A percentile compares a stretch with the other conserved stretches of the same genome.
These are phyloP conservation scores for Macadamia tetraphylla DNA, from an alignment of 164 flowering plant genomes.

Conservation along the genomic window DNA sequence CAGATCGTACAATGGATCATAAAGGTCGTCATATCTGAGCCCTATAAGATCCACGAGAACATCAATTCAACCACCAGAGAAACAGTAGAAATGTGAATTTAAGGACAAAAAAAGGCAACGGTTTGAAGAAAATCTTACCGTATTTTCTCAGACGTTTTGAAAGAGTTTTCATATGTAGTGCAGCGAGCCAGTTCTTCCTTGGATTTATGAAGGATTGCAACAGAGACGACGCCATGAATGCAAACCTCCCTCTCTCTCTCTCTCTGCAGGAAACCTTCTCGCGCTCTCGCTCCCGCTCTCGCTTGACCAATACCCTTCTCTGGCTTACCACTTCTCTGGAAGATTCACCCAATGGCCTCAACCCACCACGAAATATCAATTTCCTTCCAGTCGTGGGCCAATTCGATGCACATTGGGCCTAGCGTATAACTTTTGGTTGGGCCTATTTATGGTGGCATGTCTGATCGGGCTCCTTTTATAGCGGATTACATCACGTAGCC, in stretches of 20 bases:
- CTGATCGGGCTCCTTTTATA: no score
- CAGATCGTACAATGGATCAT: constrained; percentile 69
- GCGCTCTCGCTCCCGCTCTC: no score
- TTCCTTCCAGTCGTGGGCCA: not conserved
- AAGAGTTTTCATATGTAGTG: constrained; percentile 57
- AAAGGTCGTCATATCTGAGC: constrained; percentile 82
- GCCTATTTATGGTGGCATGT: no score
- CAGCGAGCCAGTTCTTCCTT: constrained; percentile 62
- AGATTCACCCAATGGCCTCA: not conserved
- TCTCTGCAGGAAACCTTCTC: no score
- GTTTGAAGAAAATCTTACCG: constrained; percentile 38
- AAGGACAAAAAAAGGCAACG: no score
- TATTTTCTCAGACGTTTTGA: constrained; percentile 63
- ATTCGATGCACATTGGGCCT: no score
- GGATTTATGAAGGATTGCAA: constrained; percentile 48
- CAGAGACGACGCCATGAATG: constrained; percentile 42
- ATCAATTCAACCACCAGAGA: not conserved
- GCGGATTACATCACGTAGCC: no score
- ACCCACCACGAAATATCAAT: no score
- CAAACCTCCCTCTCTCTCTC: no score
- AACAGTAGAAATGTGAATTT: constrained; percentile 4
- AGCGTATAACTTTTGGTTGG: no score
- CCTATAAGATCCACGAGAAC: constrained; percentile 28
- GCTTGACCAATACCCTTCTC: no score
- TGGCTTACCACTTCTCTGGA: not conserved